Evolutionary conservation across 768 basidiomycete genomes (phyloP), one percentile per base, ranked within the genome.

Genomic region (Tylopilus felleus): DNA sequence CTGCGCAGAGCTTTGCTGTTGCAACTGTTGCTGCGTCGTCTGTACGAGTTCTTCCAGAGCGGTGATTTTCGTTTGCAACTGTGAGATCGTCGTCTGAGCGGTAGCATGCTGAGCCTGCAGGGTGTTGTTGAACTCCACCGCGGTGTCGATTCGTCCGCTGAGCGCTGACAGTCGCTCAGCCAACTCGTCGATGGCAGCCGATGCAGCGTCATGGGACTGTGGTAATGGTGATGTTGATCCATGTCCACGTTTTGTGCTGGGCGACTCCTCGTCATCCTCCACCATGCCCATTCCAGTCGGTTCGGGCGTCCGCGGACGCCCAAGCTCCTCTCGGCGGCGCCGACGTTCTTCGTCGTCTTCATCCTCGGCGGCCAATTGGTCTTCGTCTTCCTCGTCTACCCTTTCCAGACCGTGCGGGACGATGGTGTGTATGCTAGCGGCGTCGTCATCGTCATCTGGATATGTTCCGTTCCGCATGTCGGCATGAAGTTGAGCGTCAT

Each of bases 291-390:
- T 79, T 45, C 75, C 76, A 12, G 81, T 82, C 5, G 90, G 92
- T 64, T 93, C 92, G 0, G 91, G 92, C 7, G 93, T 94, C 8
- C 80, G 76, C 4, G 90, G 91, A 39, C 90, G 77, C 2, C 85
- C 86, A 21, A 85, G 72, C 60, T 84, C 84, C 42, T 80, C 78
- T 43, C 77, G 73, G 52, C 73, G 66, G 50, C 67, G 65, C 22
- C 67, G 63, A 46, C 79, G 72, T 45, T 82, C 78, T 48, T 82
- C 81, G 38, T 78, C 77, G 10, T 77, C 77, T 41, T 75, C 74
- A 1, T 72, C 70, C 44, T 69, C 70, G 17, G 61, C 60, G 1
- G 65, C 69, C 22, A 75, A 52, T 64, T 80, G 75, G 47, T 83
- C 83, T 59, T 90, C 88, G 51, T 88, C 85, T 60, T 86, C 87